Conservation (phyloP, 2,329 filamentous ascomycete genomes). For the Arthroderma sp. region DNA sequence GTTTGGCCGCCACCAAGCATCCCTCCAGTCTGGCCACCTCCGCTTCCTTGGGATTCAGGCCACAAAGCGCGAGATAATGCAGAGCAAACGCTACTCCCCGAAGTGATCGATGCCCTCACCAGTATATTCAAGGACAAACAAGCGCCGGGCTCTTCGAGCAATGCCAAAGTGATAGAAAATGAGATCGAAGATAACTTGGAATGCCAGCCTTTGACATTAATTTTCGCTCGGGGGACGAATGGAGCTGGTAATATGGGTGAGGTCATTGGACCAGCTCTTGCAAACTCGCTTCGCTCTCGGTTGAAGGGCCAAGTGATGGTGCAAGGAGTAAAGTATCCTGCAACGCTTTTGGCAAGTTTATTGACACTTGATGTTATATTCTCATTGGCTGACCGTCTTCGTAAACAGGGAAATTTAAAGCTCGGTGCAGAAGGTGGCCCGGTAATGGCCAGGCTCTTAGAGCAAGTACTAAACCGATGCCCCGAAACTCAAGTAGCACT, state of each 20-base stretch:
- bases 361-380: conserved; percentile 19
- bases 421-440: conserved; percentile 19
- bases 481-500: conserved; percentile 23
- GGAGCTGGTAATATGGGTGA: conserved; percentile 33
- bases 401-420: conserved; percentile 15
- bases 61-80: too few relatives aligned
- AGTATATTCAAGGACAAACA: not conserved
- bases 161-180: conserved; percentile 20
- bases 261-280: conserved; percentile 27
- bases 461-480: conserved; percentile 19
- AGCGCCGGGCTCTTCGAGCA: not conserved
- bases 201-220: conserved; percentile 31
- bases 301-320: conserved; percentile 18
- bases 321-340: conserved; percentile 23
- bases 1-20: too few relatives aligned
- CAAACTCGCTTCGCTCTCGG: conserved; percentile 13
- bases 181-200: conserved; percentile 26
- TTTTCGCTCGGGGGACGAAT: conserved; percentile 31
- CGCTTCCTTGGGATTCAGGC: too few relatives aligned
- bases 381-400: conserved; percentile 8
- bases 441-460: conserved; percentile 19
- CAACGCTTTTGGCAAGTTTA: conserved; percentile 6
- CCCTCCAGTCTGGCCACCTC: too few relatives aligned
- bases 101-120: too few relatives aligned
- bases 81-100: too few relatives aligned